Evolutionary conservation across 2,329 filamentous ascomycete species (phyloP).

Genomic region (Xylariaceae sp.): DNA sequence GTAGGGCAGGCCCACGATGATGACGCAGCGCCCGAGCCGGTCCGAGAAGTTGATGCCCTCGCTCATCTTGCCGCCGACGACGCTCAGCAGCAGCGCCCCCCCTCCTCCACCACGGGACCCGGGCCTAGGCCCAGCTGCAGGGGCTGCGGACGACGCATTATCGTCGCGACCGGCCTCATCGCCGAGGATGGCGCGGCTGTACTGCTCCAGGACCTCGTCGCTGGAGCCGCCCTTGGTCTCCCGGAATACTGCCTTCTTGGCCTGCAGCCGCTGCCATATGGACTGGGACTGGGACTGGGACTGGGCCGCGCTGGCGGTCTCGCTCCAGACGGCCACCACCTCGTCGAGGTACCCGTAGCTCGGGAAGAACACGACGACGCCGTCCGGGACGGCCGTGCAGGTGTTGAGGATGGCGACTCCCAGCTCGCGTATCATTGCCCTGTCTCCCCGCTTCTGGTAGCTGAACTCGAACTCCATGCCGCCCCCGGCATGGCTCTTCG

Average conservation of each 20-base stretch:
- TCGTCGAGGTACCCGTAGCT: constrained; percentile 85
- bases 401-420: constrained; percentile 66
- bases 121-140: too few relatives aligned
- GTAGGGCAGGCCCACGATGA: constrained; percentile 89
- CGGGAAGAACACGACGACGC: constrained; percentile 90
- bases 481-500: constrained; percentile 16
- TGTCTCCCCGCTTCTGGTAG: constrained; percentile 67
- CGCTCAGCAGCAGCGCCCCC: constrained; percentile 78
- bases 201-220: constrained; percentile 67
- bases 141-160: neutral
- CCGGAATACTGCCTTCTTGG: constrained; percentile 56
- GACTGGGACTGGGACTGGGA: constrained; percentile 30
- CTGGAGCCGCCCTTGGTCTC: constrained; percentile 47
- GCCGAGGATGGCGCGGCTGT: constrained; percentile 59
- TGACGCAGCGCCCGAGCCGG: constrained; percentile 75
- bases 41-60: constrained; percentile 99
- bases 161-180: constrained; percentile 20
- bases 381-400: constrained; percentile 71
- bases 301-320: constrained; percentile 20
- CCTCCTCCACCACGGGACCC: constrained; percentile 19
- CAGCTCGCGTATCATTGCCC: constrained; percentile 63
- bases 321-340: constrained; percentile 58
- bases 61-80: constrained; percentile 89
- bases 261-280: constrained; percentile 51
- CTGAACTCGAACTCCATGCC: constrained; percentile 69